phyloP scores from a whole-genome alignment of 768 basidiomycete species.

The Boletus sensibilis region DNA sequence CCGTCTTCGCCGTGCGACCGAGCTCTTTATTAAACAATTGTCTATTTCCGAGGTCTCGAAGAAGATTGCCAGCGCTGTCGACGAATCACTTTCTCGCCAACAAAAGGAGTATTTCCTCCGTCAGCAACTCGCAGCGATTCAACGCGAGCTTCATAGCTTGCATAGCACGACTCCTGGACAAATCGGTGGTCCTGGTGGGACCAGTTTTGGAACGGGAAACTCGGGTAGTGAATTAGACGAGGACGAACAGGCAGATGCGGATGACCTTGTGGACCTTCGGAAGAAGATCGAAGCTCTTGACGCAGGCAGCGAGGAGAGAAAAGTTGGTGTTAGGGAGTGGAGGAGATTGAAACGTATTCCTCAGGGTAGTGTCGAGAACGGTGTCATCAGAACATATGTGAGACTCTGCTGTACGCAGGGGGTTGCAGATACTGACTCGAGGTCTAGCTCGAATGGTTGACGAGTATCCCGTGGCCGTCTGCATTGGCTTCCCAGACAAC shows the following conservation, averaged over 20 bases:
- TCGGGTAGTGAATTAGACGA: conserved; percentile 60
- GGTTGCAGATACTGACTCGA: conserved; percentile 7
- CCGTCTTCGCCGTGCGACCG: conserved; percentile 64
- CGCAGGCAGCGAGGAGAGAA: conserved; percentile 74
- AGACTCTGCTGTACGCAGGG: conserved; percentile 25
- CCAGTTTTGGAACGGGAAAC: conserved; percentile 28
- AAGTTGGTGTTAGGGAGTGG: conserved; percentile 81
- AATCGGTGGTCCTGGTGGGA: conserved; percentile 7
- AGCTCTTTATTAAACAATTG: conserved; percentile 69
- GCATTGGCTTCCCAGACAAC: conserved; percentile 18
- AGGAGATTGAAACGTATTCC: conserved; percentile 84
- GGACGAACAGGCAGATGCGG: conserved; percentile 77
- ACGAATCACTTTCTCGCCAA: conserved; percentile 82
- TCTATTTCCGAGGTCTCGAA: conserved; percentile 80
- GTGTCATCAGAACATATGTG: conserved; percentile 83
- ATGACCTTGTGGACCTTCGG: conserved; percentile 72
- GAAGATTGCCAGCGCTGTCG: conserved; percentile 77
- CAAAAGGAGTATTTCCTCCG: conserved; percentile 87
- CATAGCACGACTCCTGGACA: conserved; percentile 34
- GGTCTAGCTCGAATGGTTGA: conserved; percentile 78
- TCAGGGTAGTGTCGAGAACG: conserved; percentile 85
- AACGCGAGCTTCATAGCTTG: conserved; percentile 68
- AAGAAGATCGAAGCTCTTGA: conserved; percentile 73
- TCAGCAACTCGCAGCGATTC: conserved; percentile 79
- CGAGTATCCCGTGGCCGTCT: conserved; percentile 80